Evolutionary conservation across 208 protist species (phyloP).

Genomic region (Crithidia mellificae): DNA sequence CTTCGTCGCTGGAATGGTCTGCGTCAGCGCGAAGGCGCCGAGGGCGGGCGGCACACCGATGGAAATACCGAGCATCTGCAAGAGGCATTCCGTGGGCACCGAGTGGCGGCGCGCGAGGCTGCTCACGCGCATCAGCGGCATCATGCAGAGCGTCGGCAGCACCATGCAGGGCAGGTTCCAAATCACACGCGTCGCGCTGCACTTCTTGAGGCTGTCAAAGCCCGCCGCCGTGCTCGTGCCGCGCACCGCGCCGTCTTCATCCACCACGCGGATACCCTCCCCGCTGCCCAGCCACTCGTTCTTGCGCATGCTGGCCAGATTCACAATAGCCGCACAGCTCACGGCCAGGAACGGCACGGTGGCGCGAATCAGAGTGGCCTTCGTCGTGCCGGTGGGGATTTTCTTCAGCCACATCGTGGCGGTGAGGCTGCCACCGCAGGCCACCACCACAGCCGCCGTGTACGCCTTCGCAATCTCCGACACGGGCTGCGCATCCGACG

Average conservation of each 20-base stretch:
- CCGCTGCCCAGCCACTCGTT: constrained; percentile 84
- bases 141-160: constrained; percentile 86
- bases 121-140: constrained; percentile 49
- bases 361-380: constrained; percentile 70
- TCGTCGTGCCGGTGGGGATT: constrained; percentile 49
- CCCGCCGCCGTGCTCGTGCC: constrained; percentile 81
- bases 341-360: constrained; percentile 89
- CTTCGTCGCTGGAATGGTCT: constrained; percentile 48
- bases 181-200: constrained; percentile 70
- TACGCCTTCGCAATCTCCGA: constrained; percentile 83
- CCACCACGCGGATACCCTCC: constrained; percentile 77
- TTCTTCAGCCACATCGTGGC: constrained; percentile 69
- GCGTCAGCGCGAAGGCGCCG: constrained; percentile 59
- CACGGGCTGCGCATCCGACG: constrained; percentile 84
- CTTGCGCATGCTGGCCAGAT: constrained; percentile 90
- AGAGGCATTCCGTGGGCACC: constrained; percentile 42
- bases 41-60: constrained; percentile 78
- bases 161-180: constrained; percentile 88
- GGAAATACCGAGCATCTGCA: constrained; percentile 74
- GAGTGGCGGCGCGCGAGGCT: constrained; percentile 35
- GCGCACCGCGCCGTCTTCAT: constrained; percentile 78
- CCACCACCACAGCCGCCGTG: constrained; percentile 71
- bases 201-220: constrained; percentile 76
- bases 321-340: constrained; percentile 74
- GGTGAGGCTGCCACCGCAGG: constrained; percentile 57